A percentile compares a stretch with the other conserved stretches of the same genome.
These are phyloP conservation scores for Moricandia arvensis DNA, from an alignment of 345 rosid species.

Conservation along the genomic window DNA sequence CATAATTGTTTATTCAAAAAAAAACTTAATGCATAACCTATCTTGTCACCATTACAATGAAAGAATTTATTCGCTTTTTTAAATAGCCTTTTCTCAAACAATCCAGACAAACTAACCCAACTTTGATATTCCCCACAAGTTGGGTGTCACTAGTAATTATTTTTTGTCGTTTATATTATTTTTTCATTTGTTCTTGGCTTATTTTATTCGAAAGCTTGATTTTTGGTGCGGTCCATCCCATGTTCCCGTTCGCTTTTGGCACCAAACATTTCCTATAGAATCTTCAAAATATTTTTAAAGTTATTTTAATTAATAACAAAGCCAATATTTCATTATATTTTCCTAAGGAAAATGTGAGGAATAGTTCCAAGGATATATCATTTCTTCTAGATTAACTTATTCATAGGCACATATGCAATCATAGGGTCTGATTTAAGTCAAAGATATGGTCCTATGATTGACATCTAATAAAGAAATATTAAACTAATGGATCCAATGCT, in stretches of 20 bases:
- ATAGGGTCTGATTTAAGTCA: constrained; percentile 41
- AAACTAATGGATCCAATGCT: constrained; percentile 41
- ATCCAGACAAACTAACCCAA: constrained; percentile 55
- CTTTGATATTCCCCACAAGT: constrained; percentile 71
- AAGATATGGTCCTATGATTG: constrained; percentile 51
- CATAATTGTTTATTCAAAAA: too few relatives aligned
- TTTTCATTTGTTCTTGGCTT: constrained; percentile 45
- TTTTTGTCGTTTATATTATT: constrained; percentile 29
- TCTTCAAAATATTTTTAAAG: constrained; percentile 27
- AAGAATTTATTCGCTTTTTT: too few relatives aligned
- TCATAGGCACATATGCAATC: constrained; percentile 35
- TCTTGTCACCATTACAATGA: too few relatives aligned
- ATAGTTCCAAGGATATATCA: constrained; percentile 26
- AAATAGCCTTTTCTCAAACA: constrained; percentile 31
- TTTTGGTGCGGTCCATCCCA: constrained; percentile 61
- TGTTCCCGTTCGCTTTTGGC: constrained; percentile 40
- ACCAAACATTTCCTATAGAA: constrained; percentile 46
- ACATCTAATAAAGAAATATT: constrained; percentile 32
- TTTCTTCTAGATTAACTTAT: background rate
- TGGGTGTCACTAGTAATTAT: constrained; percentile 54
- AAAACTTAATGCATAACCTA: too few relatives aligned
- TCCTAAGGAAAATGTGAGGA: constrained; percentile 4
- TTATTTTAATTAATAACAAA: background rate
- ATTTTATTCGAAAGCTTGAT: constrained; percentile 16
- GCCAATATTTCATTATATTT: constrained; percentile 18